Conservation (phyloP, 2,329 filamentous ascomycete species). For the Alternaria sp. region DNA sequence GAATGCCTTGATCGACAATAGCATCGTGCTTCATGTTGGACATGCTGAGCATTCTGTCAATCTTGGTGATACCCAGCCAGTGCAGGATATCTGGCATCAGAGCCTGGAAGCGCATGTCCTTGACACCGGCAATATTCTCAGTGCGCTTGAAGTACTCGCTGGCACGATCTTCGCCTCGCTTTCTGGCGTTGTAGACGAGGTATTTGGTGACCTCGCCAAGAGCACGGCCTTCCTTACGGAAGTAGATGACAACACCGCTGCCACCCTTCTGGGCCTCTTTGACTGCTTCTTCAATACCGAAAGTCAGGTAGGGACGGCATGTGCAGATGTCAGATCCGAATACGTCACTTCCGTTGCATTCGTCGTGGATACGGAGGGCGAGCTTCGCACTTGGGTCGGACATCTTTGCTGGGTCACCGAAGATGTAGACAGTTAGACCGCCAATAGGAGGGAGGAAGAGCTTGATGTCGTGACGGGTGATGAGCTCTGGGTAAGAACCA, state of each 20-base stretch:
- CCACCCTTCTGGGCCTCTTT: constrained; percentile 95
- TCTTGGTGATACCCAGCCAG: constrained; percentile 98
- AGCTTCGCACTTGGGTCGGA: constrained; percentile 81
- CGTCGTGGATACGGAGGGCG: constrained; percentile 83
- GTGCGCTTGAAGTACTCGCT: constrained; percentile 96
- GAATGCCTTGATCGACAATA: constrained; percentile 83
- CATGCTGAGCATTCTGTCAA: constrained; percentile 98
- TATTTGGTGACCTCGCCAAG: constrained; percentile 94
- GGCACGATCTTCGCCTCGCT: constrained; percentile 77
- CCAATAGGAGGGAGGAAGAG: constrained; percentile 95
- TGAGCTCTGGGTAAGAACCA: constrained; percentile 94
- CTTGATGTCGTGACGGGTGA: constrained; percentile 93
- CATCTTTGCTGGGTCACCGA: constrained; percentile 94
- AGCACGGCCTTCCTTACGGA: constrained; percentile 94
- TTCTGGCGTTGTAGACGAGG: constrained; percentile 78
- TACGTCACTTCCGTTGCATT: constrained; percentile 96
- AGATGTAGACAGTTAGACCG: constrained; percentile 94
- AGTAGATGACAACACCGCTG: constrained; percentile 96
- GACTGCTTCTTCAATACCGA: constrained; percentile 95
- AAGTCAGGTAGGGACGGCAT: constrained; percentile 93
- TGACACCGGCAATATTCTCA: constrained; percentile 97
- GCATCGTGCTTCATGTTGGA: constrained; percentile 96
- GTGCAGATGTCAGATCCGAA: constrained; percentile 99
- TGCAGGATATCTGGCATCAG: constrained; percentile 98
- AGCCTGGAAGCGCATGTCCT: constrained; percentile 96